Evolutionary conservation across 257 asterid genomes (phyloP), one percentile per base, ranked within the genome.

Genomic region (Scutellaria baicalensis): DNA sequence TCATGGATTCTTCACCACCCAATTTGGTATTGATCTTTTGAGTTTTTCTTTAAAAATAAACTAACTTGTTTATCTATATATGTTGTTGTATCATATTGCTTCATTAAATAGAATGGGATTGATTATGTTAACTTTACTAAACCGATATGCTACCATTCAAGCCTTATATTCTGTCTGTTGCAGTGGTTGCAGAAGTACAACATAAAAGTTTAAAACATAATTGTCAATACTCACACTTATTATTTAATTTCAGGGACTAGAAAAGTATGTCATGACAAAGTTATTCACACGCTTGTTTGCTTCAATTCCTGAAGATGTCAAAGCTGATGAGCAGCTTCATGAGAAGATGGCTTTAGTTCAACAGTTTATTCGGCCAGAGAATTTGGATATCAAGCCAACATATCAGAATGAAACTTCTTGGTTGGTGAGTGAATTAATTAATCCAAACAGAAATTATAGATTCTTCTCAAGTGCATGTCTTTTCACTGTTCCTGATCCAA

Each of bases 231-330:
- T 42, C 36, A 5, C 64, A 9, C 31, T 39, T 67, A 61, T 55
- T 69, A 39, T 76, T 78, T 12, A 56, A 58, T 80, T 68, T 57
- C 87, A 91, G 97, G 97, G 96, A 63, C 86, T 89, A 75, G 96
- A 91, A 83, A 91, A 91, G 76, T 91, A 91, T 83, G 85, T 91
- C 67, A 87, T 91, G 97, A 91, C 95, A 13, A 91, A 91, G 85
- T 69, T 91, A 62, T 91, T 81, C 72, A 59, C 88, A n/a, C 86
- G 84, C 3, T 86, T 85, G 72, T 91, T 87, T 85, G 95, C 96
- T 81, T 80, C 93, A 54, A 82, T 74, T 79, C 90, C 93, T n/a
- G 97, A 91, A 78, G 97, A 91, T 76, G 93, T 85, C 77, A 80
- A 81, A 74, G 86, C 79, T 39, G 97, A 91, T 13, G 85, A 89